These are phyloP conservation scores for Zea luxurians DNA, from an alignment of 176 grass and related monocot genomes.

Conservation along the genomic window DNA sequence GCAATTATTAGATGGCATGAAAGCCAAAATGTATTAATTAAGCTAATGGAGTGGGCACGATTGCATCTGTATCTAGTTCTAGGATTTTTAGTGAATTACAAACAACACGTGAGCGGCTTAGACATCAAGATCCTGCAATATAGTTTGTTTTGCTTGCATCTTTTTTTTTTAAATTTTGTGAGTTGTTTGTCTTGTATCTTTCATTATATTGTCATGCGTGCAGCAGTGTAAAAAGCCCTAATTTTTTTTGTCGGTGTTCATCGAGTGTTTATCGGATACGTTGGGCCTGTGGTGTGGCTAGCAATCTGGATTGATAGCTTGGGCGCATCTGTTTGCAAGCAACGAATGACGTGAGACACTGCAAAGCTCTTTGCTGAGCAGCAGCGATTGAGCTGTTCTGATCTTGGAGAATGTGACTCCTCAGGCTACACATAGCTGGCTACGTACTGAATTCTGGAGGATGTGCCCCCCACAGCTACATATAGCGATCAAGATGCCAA, in stretches of 20 bases:
- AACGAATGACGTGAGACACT: constrained; percentile 39
- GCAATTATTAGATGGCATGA: neutral
- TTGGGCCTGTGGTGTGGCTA: neutral
- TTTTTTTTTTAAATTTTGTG: neutral
- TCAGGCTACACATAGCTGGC: constrained; percentile 18
- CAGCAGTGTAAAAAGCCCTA: neutral
- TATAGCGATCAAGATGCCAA: constrained; percentile 27
- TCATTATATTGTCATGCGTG: neutral
- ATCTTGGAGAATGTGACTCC: constrained; percentile 44
- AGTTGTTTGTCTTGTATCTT: neutral
- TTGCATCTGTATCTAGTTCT: constrained; percentile 2
- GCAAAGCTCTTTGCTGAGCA: constrained; percentile 21
- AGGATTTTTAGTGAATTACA: constrained; percentile 9
- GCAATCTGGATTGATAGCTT: constrained; percentile 21
- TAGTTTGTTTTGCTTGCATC: constrained; percentile 7
- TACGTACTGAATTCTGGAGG: constrained; percentile 34
- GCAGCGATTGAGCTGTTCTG: constrained; percentile 35
- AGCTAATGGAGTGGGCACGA: neutral
- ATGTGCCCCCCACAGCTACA: constrained; percentile 14
- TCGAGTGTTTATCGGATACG: neutral
- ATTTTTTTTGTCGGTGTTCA: neutral
- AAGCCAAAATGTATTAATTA: constrained; percentile 5
- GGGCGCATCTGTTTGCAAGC: constrained; percentile 20
- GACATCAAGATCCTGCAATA: neutral
- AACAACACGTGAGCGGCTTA: constrained; percentile 17